Percentiles rank a stretch among this genome's conserved stretches.
Conservation (phyloP, 805 yeast species). For the Candida rishiriensis region DNA sequence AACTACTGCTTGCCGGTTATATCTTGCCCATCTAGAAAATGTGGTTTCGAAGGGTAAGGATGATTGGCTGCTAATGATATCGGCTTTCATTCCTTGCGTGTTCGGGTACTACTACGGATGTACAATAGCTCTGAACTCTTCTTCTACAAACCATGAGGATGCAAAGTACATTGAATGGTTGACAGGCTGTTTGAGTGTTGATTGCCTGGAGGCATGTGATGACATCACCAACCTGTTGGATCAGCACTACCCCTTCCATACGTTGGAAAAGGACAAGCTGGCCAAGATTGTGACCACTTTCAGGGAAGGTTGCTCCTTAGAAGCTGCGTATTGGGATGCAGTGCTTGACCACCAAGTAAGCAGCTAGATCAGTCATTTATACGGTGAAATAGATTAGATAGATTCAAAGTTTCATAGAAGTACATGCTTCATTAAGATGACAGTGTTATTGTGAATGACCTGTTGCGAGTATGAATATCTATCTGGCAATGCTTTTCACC, state of each 20-base stretch:
- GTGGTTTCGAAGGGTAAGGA: not conserved
- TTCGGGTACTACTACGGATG: constrained; percentile 3
- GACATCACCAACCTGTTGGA: not conserved
- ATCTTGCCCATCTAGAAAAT: not conserved
- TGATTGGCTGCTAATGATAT: constrained; percentile 1
- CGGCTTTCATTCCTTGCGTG: constrained; percentile 1
- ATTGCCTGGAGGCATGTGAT: constrained; percentile 1
- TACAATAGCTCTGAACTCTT: not conserved
- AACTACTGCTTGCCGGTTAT: not conserved
- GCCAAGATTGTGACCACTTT: not conserved
- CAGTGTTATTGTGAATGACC: too few relatives aligned
- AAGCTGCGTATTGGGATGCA: constrained; percentile 4
- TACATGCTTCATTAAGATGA: too few relatives aligned
- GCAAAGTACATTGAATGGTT: not conserved
- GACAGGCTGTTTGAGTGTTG: not conserved
- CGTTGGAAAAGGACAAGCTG: not conserved
- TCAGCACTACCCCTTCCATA: not conserved
- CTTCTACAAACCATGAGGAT: not conserved
- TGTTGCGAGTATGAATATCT: too few relatives aligned
- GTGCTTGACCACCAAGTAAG: not conserved
- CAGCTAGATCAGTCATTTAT: not conserved
- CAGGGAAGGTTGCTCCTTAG: constrained; percentile 1
- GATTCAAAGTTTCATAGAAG: too few relatives aligned
- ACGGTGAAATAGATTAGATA: not conserved
- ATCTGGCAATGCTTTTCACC: too few relatives aligned